Conservation (phyloP, 2,329 filamentous ascomycete species). For the Microsporum canis region DNA sequence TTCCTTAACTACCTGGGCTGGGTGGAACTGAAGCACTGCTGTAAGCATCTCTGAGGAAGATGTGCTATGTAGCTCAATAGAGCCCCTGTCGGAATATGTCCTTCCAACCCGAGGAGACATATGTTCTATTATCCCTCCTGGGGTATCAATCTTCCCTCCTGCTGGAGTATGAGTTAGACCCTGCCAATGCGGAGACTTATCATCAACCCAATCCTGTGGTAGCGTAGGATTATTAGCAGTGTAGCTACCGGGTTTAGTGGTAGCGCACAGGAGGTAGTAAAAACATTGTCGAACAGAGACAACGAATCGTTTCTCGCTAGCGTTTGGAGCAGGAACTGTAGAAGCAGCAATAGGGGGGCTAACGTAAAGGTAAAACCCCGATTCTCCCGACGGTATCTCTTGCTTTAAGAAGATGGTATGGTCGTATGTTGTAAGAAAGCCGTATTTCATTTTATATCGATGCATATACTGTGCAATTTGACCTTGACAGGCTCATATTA, state of each 20-base stretch:
- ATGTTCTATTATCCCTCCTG: neutral
- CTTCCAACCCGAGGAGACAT: neutral
- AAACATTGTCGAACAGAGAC: neutral
- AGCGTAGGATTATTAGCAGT: neutral
- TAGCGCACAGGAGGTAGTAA: neutral
- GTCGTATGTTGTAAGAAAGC: conserved; percentile 7
- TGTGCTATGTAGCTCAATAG: neutral
- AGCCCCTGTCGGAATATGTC: neutral
- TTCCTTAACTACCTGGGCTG: neutral
- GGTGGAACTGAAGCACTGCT: neutral
- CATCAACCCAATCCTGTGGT: neutral
- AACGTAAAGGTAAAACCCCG: neutral
- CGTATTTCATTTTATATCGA: conserved; percentile 4
- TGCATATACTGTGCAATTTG: conserved; percentile 9
- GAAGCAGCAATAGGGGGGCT: neutral
- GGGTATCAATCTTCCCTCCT: neutral
- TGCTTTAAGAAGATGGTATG: conserved; percentile 9
- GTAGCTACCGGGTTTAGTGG: neutral
- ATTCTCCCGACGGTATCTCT: neutral
- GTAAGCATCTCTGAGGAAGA: neutral
- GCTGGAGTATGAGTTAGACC: neutral
- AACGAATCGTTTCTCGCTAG: neutral
- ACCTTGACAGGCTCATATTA: neutral
- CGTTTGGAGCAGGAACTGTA: neutral
- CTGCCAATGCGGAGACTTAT: neutral